Base-by-base conservation (phyloP, 495 filamentous ascomycete genomes). In the Ramalina peruviana region DNA sequence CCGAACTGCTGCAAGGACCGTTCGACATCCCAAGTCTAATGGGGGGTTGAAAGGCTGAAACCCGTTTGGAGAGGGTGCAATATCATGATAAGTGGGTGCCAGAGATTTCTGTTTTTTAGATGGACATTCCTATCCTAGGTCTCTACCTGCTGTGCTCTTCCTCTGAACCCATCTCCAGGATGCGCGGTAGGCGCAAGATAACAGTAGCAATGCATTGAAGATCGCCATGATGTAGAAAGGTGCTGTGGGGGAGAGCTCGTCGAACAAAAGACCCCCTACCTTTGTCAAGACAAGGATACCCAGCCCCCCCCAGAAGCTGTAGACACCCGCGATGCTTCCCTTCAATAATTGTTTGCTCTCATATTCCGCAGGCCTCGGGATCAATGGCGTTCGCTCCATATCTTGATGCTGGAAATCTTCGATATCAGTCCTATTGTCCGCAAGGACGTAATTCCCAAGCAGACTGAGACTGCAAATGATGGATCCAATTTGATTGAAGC, bases 201-300 rank as follows among this genome's bases (percentile, higher is more conserved):
- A 33, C 7, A 89, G 65, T 52, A 94, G 55, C 1, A 84, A 52
- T 7, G 63, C 85, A 60, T 98, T 96, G 58, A 97, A 97, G 0
- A 68, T 69, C 0, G 88, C 87, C 76, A 98, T 82, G 70, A 97
- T 80, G 65, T 83, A 92, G 63, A 98, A 97, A 12, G 92, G 92
- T 38, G 85, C 80, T 1, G 84, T 82, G 3, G 70, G 70, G 4
- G 78, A 78, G 48, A 79, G 59, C 20, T 54, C 64, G 63, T 96
- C 88, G 60, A 94, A 96, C 41, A 94, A 61, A 21, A 77, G 72
- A 0, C 92, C 92, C n/a, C 92, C 92, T 15, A 88, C 61, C 65
- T 98, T 98, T 19, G 92, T 98, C 23, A 98, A 70, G 2, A 95
- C 17, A 30, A 98, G 60, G 27, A 98, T 98, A 0, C 89, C 92